These are phyloP conservation scores for Helotiales sp. DNA, from an alignment of 2,329 filamentous ascomycete species.

Conservation along the genomic window DNA sequence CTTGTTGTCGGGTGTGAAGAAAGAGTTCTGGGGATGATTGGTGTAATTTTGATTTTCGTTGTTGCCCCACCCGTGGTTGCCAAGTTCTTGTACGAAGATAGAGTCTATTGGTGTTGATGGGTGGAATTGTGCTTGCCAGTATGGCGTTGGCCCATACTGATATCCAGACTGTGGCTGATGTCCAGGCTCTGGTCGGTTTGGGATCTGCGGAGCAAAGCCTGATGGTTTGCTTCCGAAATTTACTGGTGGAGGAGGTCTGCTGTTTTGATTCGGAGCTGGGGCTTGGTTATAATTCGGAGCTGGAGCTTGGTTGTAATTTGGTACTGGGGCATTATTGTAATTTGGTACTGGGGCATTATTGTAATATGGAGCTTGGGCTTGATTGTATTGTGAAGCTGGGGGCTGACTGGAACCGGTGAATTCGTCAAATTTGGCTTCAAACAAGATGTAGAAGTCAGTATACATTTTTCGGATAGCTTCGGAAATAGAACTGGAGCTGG, in stretches of 20 bases:
- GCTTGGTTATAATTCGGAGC: constrained; percentile 2
- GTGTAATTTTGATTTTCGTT: constrained; percentile 61
- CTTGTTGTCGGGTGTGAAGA: constrained; percentile 51
- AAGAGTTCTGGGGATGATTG: constrained; percentile 48
- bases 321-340: constrained; percentile 2
- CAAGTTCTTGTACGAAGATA: constrained; percentile 56
- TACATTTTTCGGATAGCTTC: too few relatives aligned
- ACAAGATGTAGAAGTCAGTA: too few relatives aligned
- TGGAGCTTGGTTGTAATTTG: too few relatives aligned
- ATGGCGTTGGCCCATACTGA: constrained; percentile 41
- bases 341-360: constrained; percentile 6
- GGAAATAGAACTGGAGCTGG: too few relatives aligned
- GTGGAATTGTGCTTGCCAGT: constrained; percentile 55
- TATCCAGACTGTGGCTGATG: constrained; percentile 46
- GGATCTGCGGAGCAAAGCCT: constrained; percentile 4
- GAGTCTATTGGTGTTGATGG: constrained; percentile 46
- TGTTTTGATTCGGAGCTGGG: constrained; percentile 1
- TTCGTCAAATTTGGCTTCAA: constrained; percentile 24
- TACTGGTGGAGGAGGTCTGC: constrained; percentile 14
- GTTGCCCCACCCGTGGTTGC: constrained; percentile 62
- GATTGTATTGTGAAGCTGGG: constrained; percentile 7
- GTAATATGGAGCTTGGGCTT: not conserved
- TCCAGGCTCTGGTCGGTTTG: constrained; percentile 43
- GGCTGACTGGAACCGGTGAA: constrained; percentile 18
- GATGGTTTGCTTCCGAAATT: constrained; percentile 10